These are phyloP conservation scores for Lumnitzera racemosa DNA, from an alignment of 345 rosid species.

Conservation along the genomic window DNA sequence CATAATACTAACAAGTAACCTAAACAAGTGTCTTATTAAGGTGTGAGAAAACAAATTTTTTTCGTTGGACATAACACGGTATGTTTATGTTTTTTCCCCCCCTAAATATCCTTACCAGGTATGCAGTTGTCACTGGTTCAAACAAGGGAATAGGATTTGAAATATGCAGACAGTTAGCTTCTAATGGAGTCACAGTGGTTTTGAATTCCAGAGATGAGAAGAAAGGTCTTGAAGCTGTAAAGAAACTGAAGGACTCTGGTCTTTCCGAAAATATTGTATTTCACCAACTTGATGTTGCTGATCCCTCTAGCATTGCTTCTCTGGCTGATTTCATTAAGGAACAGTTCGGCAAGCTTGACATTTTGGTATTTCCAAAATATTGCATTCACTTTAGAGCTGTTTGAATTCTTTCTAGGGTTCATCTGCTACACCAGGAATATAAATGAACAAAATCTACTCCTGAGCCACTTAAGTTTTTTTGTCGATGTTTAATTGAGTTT, in stretches of 20 bases:
- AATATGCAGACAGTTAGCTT: constrained; percentile 25
- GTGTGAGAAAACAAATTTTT: no score
- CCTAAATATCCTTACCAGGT: constrained; percentile 7
- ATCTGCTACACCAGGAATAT: no score
- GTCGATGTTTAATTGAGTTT: no score
- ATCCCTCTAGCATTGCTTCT: constrained; percentile 19
- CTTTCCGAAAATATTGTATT: constrained; percentile 6
- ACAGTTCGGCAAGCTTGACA: constrained; percentile 23
- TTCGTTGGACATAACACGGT: no score
- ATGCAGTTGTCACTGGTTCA: constrained; percentile 31
- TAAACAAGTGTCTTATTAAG: no score
- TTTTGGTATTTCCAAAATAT: constrained; percentile 9
- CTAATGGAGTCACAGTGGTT: constrained; percentile 16
- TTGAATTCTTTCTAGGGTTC: no score
- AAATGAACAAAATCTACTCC: no score
- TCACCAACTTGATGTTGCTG: constrained; percentile 23
- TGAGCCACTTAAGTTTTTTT: no score
- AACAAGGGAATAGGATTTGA: constrained; percentile 35
- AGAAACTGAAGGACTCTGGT: constrained; percentile 10
- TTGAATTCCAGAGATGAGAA: constrained; percentile 27
- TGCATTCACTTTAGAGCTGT: no score
- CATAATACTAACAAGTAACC: no score
- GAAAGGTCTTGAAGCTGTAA: constrained; percentile 19
- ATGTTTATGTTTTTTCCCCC: no score
- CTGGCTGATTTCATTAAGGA: constrained; percentile 13